Evolutionary conservation across 2,329 filamentous ascomycete species (phyloP), one percentile per base, ranked within the genome.

Genomic region (Fusarium napiforme): DNA sequence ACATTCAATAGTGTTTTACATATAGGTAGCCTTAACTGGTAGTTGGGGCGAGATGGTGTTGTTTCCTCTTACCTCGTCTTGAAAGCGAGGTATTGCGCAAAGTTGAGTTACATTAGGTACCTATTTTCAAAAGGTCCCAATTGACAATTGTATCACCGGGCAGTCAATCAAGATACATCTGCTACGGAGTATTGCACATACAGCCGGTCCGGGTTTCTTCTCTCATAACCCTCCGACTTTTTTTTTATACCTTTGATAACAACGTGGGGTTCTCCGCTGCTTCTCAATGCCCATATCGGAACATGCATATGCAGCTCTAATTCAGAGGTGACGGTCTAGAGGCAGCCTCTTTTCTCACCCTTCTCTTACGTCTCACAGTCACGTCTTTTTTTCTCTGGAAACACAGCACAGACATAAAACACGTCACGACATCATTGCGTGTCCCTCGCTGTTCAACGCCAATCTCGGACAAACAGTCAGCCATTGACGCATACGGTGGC

Each of bases 11-110:
- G 60, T 73, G 67, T 60, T 73, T 72, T 60, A 55, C 42, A 39
- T 68, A 40, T 36, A 58, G 28, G n/a, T 18, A 49, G 46, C 5
- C 30, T 50, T n/a, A 23, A 18, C 14, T 37, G 36, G 16, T 34
- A 30, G 19, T 46, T 36, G 34, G 26, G 37, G 42, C 30, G 34
- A 40, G 26, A 55, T 40, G 62, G 49, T 43, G 56, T 71, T 72
- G 62, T 68, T 74, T 56, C 40, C 71, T 74, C 71, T 74, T 64
- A 39, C 62, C 71, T 68, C 71, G 23, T 30, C n/a, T 46, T n/a
- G 4, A 21, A 47, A 42, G 18, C 36, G 18, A 37, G 18, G 50
- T 28, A 39, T 18, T 28, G 23, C 9, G 34, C 19, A n/a, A 34
- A 26, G 30, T 19, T 36, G 16, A n/a, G 30, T 52, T 52, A 36